Conservation (phyloP, 108 stramenopile genomes). For the Nitzschia sp. region DNA sequence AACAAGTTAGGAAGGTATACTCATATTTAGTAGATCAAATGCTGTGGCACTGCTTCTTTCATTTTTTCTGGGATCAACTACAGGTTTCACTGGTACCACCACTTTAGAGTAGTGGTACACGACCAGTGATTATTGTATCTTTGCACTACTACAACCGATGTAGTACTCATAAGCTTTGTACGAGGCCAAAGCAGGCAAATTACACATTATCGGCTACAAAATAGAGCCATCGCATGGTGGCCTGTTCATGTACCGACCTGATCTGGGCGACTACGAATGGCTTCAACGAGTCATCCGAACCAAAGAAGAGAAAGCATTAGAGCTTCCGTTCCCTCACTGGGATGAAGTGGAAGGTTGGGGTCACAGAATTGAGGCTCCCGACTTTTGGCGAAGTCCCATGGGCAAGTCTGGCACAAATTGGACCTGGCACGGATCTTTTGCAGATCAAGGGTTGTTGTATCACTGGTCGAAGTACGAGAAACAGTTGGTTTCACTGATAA, state of each 20-base stretch:
- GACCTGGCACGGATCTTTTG: constrained; percentile 40
- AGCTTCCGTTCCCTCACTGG: constrained; percentile 28
- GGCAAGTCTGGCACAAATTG: constrained; percentile 17
- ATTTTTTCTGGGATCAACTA: no score
- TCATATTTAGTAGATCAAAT: no score
- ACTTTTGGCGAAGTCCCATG: constrained; percentile 11
- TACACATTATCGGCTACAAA: constrained; percentile 38
- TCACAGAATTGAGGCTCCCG: constrained; percentile 26
- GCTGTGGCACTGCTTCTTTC: no score
- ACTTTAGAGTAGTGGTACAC: no score
- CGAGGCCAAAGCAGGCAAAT: no score
- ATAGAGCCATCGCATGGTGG: constrained; percentile 45
- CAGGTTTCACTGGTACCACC: no score
- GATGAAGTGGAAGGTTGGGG: constrained; percentile 34
- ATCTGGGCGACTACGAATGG: constrained; percentile 28
- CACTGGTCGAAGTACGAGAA: constrained; percentile 43
- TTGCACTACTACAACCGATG: no score
- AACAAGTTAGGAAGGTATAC: no score
- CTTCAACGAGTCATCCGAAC: constrained; percentile 22
- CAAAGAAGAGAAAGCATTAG: constrained; percentile 24
- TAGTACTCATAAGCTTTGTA: no score
- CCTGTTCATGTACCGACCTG: constrained; percentile 55
- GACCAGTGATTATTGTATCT: no score
- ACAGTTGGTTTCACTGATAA: constrained; percentile 29
- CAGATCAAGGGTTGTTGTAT: constrained; percentile 53